Percentiles rank a stretch among this genome's conserved stretches.
These are phyloP conservation scores for Phytophthora sansomeana DNA, from an alignment of 352 stramenopile genomes.

Conservation along the genomic window DNA sequence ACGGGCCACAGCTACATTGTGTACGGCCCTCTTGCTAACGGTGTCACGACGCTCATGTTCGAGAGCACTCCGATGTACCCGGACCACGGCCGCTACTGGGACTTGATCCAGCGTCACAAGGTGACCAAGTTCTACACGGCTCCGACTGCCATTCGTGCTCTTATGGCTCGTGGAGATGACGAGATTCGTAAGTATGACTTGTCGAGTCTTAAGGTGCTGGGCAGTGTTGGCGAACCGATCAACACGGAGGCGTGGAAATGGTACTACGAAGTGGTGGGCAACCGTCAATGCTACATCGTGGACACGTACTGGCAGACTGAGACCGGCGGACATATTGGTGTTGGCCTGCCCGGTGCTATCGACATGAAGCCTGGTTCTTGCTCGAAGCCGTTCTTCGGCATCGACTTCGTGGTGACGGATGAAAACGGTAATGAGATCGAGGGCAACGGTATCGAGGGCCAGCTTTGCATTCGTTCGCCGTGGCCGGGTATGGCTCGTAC, in stretches of 20 bases:
- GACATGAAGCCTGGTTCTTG: conserved; percentile 92
- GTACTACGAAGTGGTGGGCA: conserved; percentile 95
- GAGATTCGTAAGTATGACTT: conserved; percentile 76
- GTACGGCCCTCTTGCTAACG: conserved; percentile 97
- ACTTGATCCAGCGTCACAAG: conserved; percentile 96
- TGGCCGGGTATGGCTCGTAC: conserved; percentile 97
- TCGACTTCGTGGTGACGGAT: conserved; percentile 90
- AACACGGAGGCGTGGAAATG: conserved; percentile 97
- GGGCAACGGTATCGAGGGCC: conserved; percentile 88
- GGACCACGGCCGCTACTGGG: conserved; percentile 95
- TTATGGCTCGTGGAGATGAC: conserved; percentile 96
- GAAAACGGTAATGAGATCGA: conserved; percentile 90
- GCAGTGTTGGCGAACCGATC: conserved; percentile 98
- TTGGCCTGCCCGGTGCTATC: conserved; percentile 92
- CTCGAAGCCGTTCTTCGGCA: conserved; percentile 96
- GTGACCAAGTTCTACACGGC: conserved; percentile 96
- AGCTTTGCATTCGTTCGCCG: conserved; percentile 95
- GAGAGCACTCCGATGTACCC: conserved; percentile 98
- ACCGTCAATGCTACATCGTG: conserved; percentile 90
- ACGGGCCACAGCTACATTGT: conserved; percentile 97
- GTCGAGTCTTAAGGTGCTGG: conserved; percentile 92
- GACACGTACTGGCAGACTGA: conserved; percentile 99
- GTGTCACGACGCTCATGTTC: conserved; percentile 98
- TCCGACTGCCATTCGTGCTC: conserved; percentile 95
- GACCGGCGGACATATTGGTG: conserved; percentile 95